These are phyloP conservation scores for Cyclospora cayetanensis DNA, from an alignment of 169 alveolate species.

Conservation along the genomic window DNA sequence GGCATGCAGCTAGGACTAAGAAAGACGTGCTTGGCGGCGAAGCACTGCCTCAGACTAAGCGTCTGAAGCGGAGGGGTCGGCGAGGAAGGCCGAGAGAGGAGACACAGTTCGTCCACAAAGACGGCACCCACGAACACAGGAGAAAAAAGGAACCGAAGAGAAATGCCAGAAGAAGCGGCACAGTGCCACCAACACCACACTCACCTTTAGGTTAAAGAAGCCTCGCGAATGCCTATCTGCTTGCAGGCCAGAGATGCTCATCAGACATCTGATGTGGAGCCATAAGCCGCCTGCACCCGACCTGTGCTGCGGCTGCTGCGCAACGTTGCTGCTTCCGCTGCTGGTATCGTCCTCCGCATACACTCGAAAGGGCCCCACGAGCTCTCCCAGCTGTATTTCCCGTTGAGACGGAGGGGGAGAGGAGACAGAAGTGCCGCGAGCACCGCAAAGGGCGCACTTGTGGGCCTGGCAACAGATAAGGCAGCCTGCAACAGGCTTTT, in stretches of 20 bases:
- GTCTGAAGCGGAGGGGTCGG: no score
- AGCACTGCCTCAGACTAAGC: no score
- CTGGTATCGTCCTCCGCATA: not conserved
- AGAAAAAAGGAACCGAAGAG: not conserved
- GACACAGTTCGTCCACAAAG: no score
- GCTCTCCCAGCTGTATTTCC: conserved; percentile 8
- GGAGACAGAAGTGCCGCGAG: not conserved
- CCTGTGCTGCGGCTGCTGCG: conserved; percentile 28
- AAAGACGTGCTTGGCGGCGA: no score
- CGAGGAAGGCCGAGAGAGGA: no score
- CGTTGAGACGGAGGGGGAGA: not conserved
- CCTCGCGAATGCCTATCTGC: conserved; percentile 36
- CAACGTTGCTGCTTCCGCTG: not conserved
- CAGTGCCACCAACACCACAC: not conserved
- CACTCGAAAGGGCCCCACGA: conserved; percentile 40
- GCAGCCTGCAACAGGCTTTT: not conserved
- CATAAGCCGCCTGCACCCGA: not conserved
- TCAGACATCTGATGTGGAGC: conserved; percentile 37
- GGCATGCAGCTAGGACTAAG: no score
- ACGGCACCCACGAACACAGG: not conserved
- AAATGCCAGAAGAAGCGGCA: not conserved
- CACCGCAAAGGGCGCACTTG: not conserved
- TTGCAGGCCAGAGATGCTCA: conserved; percentile 17
- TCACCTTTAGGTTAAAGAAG: conserved; percentile 28
- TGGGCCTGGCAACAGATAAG: not conserved